Percentiles rank a stretch among this genome's conserved stretches.
Evolutionary conservation across 2,329 filamentous ascomycete species (phyloP).

Genomic region (Nigrospora osmanthi): DNA sequence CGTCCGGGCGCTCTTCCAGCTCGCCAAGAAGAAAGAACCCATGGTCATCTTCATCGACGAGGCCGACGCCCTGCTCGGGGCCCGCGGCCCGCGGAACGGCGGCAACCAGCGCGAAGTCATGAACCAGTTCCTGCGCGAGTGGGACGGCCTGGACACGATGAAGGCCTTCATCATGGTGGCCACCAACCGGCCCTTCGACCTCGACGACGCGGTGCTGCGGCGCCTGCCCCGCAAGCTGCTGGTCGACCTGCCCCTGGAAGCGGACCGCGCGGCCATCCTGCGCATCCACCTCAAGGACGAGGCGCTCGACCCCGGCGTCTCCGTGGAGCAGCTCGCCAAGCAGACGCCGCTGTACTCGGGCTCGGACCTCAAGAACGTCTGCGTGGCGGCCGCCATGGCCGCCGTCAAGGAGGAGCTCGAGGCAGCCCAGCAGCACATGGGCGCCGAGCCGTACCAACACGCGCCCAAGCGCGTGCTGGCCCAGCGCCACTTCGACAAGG

Average conservation of each 20-base stretch:
- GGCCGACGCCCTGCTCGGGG: conserved; percentile 84
- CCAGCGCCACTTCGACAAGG: conserved; percentile 72
- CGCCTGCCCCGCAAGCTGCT: conserved; percentile 65
- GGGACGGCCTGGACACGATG: conserved; percentile 80
- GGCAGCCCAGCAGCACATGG: conserved; percentile 22
- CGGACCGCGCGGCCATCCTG: conserved; percentile 61
- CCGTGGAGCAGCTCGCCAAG: conserved; percentile 53
- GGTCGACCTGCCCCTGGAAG: conserved; percentile 62
- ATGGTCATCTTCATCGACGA: conserved; percentile 97
- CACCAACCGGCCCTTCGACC: conserved; percentile 89
- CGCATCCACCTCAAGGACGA: conserved; percentile 66
- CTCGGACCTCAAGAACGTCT: conserved; percentile 76
- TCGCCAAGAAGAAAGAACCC: conserved; percentile 85
- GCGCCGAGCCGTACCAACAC: conserved; percentile 45
- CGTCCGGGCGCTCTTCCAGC: conserved; percentile 80
- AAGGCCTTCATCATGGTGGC: conserved; percentile 97
- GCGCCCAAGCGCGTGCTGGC: conserved; percentile 61
- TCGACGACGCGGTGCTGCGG: conserved; percentile 82
- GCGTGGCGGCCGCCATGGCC: conserved; percentile 70
- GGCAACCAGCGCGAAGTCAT: conserved; percentile 80
- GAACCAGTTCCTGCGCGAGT: conserved; percentile 94
- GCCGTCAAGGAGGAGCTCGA: conserved; percentile 67
- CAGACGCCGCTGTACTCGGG: conserved; percentile 73
- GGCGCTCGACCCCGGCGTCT: conserved; percentile 50
- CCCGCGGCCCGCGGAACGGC: conserved; percentile 58